These are phyloP conservation scores for Tillandsia leiboldiana DNA, from an alignment of 176 grass and related monocot genomes.

Conservation along the genomic window DNA sequence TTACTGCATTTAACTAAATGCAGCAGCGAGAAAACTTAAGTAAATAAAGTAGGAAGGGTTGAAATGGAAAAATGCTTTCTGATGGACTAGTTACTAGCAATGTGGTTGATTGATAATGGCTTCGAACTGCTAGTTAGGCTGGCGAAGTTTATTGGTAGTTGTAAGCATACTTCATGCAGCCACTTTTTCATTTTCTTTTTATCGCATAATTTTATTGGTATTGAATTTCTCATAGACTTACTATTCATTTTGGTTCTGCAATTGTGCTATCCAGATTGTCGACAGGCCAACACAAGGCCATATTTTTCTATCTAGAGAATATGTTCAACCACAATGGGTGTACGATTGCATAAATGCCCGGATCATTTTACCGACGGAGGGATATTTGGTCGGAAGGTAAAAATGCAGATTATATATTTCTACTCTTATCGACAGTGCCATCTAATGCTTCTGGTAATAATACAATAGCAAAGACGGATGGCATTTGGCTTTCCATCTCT, in stretches of 20 bases:
- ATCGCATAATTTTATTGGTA: neutral
- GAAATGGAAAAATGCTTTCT: no score
- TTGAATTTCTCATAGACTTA: neutral
- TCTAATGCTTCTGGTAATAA: neutral
- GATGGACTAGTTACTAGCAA: no score
- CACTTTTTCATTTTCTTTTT: no score
- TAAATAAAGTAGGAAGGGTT: neutral
- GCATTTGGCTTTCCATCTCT: no score
- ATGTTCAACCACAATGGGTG: constrained; percentile 95
- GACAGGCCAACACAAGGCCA: constrained; percentile 96
- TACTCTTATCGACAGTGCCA: neutral
- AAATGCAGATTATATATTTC: neutral
- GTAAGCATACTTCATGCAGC: no score
- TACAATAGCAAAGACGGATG: neutral
- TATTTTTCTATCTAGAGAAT: constrained; percentile 82
- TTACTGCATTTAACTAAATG: neutral
- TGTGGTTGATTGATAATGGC: no score
- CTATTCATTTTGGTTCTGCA: neutral
- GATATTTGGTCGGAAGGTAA: constrained; percentile 91
- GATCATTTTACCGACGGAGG: constrained; percentile 59
- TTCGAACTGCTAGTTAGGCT: no score
- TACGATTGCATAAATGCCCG: constrained; percentile 83
- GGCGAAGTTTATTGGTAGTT: no score
- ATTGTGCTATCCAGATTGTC: constrained; percentile 51
- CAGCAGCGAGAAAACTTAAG: neutral